Percentiles rank a stretch among this genome's conserved stretches.
phyloP scores from a whole-genome alignment of 148 eudicot species.

The Oxyria digyna region DNA sequence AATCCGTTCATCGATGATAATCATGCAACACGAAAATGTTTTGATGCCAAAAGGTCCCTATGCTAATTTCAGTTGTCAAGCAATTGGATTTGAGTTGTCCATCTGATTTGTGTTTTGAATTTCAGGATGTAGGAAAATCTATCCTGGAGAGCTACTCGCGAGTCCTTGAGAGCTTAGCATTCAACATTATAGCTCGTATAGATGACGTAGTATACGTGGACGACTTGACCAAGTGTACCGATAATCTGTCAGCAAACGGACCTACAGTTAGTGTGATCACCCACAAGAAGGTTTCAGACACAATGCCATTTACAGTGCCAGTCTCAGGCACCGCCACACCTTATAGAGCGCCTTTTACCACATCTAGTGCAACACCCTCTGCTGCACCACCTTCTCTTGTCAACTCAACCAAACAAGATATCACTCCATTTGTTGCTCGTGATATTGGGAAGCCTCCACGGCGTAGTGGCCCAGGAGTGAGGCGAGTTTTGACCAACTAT shows the following conservation, averaged over 20 bases:
- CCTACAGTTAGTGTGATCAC: constrained; percentile 36
- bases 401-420: constrained; percentile 47
- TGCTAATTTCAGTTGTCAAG: too few species aligned
- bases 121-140: constrained; percentile 91
- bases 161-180: constrained; percentile 83
- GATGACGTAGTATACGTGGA: constrained; percentile 88
- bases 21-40: too few species aligned
- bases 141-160: constrained; percentile 93
- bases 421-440: constrained; percentile 49
- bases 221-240: constrained; percentile 53
- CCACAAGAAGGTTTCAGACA: constrained; percentile 37
- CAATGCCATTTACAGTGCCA: constrained; percentile 34
- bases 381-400: constrained; percentile 14
- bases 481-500: constrained; percentile 12
- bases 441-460: constrained; percentile 41
- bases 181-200: constrained; percentile 70
- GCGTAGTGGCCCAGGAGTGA: constrained; percentile 27
- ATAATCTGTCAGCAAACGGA: constrained; percentile 23
- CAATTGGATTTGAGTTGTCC: too few species aligned
- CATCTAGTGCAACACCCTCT: constrained; percentile 45
- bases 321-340: constrained; percentile 54
- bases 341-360: constrained; percentile 26
- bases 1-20: too few species aligned
- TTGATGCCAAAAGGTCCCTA: too few species aligned
- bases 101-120: not conserved